A percentile compares a stretch with the other conserved stretches of the same genome.
phyloP scores from a whole-genome alignment of 306 rosid genomes.

The Quercus dentata region DNA sequence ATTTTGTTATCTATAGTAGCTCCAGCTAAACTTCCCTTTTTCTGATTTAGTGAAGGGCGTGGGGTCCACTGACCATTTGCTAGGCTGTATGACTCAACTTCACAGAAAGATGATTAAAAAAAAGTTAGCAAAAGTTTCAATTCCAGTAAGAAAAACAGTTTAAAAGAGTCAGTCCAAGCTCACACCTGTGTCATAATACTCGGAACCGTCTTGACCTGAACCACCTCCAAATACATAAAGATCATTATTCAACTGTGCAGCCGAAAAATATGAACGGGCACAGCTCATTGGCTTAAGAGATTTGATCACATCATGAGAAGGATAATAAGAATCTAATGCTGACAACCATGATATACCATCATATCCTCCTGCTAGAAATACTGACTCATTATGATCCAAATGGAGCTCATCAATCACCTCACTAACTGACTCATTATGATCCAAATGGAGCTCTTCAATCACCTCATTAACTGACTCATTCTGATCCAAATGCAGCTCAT shows the following conservation, averaged over 20 bases:
- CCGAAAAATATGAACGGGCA: conserved; percentile 43
- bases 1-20: conserved; percentile 38
- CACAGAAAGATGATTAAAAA: conserved; percentile 16
- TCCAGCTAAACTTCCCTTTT: conserved; percentile 69
- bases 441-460: conserved; percentile 31
- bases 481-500: too few relatives aligned
- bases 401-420: too few relatives aligned
- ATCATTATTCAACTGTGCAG: conserved; percentile 42
- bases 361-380: conserved; percentile 70
- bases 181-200: conserved; percentile 51
- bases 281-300: conserved; percentile 38
- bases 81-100: conserved; percentile 73
- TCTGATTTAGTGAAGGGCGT: conserved; percentile 58
- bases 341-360: conserved; percentile 55
- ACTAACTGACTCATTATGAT: conserved; percentile 41
- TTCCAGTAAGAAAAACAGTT: conserved; percentile 2
- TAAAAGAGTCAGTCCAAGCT: conserved; percentile 10
- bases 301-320: conserved; percentile 43
- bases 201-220: conserved; percentile 18
- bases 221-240: conserved; percentile 49
- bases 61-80: conserved; percentile 51
- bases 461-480: too few relatives aligned
- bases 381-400: too few relatives aligned
- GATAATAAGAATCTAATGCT: conserved; percentile 52
- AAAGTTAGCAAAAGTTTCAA: conserved; percentile 5